These are phyloP conservation scores for Termitomyces heimii DNA, from an alignment of 768 basidiomycete species.

Conservation along the genomic window DNA sequence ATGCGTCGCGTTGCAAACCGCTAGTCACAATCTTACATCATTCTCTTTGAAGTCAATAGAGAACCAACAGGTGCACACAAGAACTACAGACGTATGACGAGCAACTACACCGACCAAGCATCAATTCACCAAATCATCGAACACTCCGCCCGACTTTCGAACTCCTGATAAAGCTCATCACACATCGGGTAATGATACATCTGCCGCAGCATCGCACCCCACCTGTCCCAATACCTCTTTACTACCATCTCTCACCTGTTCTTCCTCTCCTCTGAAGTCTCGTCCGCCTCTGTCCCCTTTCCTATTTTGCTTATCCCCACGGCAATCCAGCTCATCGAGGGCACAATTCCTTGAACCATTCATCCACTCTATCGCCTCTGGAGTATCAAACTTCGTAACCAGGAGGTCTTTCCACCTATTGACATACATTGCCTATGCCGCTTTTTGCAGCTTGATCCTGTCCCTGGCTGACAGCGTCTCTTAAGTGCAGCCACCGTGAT, in stretches of 20 bases:
- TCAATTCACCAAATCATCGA: not conserved
- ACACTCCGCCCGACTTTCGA: not conserved
- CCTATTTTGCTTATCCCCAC: not conserved
- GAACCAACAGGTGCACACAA: too few species aligned
- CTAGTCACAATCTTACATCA: too few species aligned
- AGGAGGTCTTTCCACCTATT: not conserved
- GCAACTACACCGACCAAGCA: not conserved
- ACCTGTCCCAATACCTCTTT: conserved; percentile 17
- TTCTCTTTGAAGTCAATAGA: too few species aligned
- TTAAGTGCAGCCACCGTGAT: too few species aligned
- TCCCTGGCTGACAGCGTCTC: not conserved
- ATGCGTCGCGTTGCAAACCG: too few species aligned
- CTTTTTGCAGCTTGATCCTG: not conserved
- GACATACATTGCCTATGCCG: not conserved
- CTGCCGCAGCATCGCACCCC: not conserved
- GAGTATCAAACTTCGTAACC: not conserved
- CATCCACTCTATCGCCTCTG: not conserved
- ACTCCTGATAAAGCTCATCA: not conserved
- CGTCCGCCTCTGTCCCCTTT: not conserved
- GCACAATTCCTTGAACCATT: not conserved
- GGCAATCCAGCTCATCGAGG: not conserved
- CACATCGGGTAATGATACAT: not conserved
- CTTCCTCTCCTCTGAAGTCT: not conserved
- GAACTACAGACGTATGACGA: too few species aligned
- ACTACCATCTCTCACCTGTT: conserved; percentile 2